Base-by-base conservation (phyloP, 768 basidiomycete species). In the Mycena galericulata region DNA sequence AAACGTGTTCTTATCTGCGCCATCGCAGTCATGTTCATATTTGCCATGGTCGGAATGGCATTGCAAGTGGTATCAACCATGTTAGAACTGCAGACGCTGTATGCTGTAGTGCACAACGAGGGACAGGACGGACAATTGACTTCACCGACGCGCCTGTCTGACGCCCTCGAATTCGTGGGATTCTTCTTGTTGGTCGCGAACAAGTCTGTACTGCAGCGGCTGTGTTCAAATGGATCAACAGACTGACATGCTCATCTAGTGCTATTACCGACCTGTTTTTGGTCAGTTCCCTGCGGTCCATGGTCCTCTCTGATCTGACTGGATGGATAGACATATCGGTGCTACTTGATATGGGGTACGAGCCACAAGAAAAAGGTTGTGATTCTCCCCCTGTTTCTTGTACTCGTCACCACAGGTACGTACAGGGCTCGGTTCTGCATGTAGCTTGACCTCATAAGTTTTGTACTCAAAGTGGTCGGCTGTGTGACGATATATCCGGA, bases 311-410 rank as follows among this genome's bases (percentile, higher is more conserved):
- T n/a, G n/a, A n/a, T n/a, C n/a, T n/a, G n/a, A n/a, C n/a, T n/a
- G n/a, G n/a, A 32, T 8, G 8, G 8, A 26, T 29, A 60, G 59
- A 50, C 40, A 5, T 60, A 60, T 22, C 46, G 59, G 24, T 60
- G 59, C 34, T 60, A 60, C 27, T 15, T 60, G 3, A 60, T 60
- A 22, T 60, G 59, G 59, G 32, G 34, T 18, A 34, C 59, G 15
- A 36, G 15, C 30, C n/a, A 27, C 8, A 60, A 40, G 17, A 60
- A 60, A 60, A 24, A 41, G 40, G 46, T 60, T 8, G 47, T 60
- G 22, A 20, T 18, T 8, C 24, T 36, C 4, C 59, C 59, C 7
- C 14, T 49, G 22, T 7, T 60, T 29, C 36, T 60, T 8, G 12
- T 36, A 9, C 5, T 60, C 12, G 4, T 8, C 22, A 38, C 14